Evolutionary conservation across 495 filamentous ascomycete genomes (phyloP).

Genomic region (Endocarpon pusillum): DNA sequence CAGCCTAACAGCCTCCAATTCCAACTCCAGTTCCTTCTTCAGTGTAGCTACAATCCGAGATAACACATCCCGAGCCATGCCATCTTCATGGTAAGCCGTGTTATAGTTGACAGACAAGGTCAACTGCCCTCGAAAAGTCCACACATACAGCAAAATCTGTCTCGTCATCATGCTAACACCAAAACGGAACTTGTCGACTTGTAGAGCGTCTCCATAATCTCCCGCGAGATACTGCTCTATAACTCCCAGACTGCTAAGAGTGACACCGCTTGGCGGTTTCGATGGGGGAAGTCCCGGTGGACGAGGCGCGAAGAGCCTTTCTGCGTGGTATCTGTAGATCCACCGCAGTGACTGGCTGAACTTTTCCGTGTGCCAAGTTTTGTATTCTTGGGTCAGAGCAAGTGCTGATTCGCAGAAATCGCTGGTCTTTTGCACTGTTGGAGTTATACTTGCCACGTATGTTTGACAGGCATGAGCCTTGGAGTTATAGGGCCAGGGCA

Average conservation of each 20-base stretch:
- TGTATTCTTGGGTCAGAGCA: conserved; percentile 2
- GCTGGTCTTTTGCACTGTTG: conserved; percentile 2
- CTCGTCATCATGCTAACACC: conserved; percentile 12
- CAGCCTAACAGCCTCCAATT: too few relatives aligned
- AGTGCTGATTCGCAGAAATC: conserved; percentile 5
- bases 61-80: background rate
- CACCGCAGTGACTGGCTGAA: conserved; percentile 3
- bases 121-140: conserved; percentile 10
- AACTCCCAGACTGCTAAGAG: conserved; percentile 11
- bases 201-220: conserved; percentile 2
- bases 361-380: conserved; percentile 6
- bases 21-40: conserved; percentile 8
- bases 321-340: conserved; percentile 4
- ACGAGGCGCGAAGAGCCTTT: conserved; percentile 4
- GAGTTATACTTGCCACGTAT: conserved; percentile 8
- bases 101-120: conserved; percentile 12
- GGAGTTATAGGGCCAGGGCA: conserved; percentile 6
- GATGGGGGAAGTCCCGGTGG: conserved; percentile 2
- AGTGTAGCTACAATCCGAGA: conserved; percentile 3
- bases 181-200: conserved; percentile 8
- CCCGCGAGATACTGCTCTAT: conserved; percentile 6
- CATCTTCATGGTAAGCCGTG: conserved; percentile 8
- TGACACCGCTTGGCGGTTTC: conserved; percentile 9
- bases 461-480: conserved; percentile 7
- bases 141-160: conserved; percentile 11